Conservation (phyloP, 1,284 basidiomycete species). For the Sutorius eximius region DNA sequence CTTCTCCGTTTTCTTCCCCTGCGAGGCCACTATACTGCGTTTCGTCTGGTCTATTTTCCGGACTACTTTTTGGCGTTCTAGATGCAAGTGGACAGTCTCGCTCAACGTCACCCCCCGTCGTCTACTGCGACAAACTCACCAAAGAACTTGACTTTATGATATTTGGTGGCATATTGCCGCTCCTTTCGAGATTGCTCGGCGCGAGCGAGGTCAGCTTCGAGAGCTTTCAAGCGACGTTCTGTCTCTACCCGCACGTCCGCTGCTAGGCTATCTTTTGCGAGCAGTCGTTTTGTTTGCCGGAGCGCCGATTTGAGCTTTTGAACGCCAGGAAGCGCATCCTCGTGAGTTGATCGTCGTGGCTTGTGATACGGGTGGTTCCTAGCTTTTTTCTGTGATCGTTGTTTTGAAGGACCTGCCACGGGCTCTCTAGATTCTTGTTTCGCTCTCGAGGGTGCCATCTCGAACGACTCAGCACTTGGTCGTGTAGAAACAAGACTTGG, state of each 20-base stretch:
- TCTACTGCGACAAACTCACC: slow-evolving; percentile 48
- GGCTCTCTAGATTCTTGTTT: slow-evolving; percentile 1
- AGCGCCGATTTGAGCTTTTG: slow-evolving; percentile 81
- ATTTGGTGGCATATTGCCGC: slow-evolving; percentile 67
- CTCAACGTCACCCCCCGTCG: not conserved
- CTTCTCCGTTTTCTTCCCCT: slow-evolving; percentile 41
- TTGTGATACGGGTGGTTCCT: slow-evolving; percentile 22
- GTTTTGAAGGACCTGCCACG: slow-evolving; percentile 15
- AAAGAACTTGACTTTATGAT: slow-evolving; percentile 89
- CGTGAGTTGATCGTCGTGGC: slow-evolving; percentile 16
- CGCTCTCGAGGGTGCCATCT: slow-evolving; percentile 21
- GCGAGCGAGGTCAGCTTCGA: slow-evolving; percentile 73
- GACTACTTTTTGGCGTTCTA: slow-evolving; percentile 79
- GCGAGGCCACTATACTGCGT: slow-evolving; percentile 43
- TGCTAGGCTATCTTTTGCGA: slow-evolving; percentile 79
- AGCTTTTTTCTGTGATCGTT: slow-evolving; percentile 16
- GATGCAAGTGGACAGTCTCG: slow-evolving; percentile 1
- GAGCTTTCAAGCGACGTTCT: slow-evolving; percentile 70
- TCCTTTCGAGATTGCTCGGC: slow-evolving; percentile 65
- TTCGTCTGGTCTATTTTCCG: slow-evolving; percentile 70
- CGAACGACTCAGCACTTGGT: not conserved
- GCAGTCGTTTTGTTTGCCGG: slow-evolving; percentile 74
- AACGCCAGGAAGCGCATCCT: slow-evolving; percentile 51
- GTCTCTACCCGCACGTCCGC: slow-evolving; percentile 77
- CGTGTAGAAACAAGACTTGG: slow-evolving; percentile 5